Evolutionary conservation across 2,329 filamentous ascomycete species (phyloP).

Genomic region (Fusarium sp.): DNA sequence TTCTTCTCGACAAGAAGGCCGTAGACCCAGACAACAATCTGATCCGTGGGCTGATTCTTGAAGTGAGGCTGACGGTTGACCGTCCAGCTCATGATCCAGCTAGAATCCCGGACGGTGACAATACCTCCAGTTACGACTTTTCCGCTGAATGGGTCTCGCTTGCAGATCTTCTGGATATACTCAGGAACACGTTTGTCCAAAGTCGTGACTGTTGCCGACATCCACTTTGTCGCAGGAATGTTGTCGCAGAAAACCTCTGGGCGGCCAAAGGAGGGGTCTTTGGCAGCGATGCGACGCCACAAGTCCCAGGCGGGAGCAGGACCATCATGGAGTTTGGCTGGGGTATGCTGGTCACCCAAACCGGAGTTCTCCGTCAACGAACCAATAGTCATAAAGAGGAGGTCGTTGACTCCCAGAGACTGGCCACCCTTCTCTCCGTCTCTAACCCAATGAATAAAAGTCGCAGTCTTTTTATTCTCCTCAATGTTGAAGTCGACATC

Average conservation of each 20-base stretch:
- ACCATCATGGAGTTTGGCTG: neutral
- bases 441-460: neutral
- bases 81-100: neutral
- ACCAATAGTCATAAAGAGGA: neutral
- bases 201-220: neutral
- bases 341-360: neutral
- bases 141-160: neutral
- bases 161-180: neutral
- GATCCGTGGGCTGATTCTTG: neutral
- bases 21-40: neutral
- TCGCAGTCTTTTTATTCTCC: neutral
- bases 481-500: neutral
- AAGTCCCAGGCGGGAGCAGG: conserved; percentile 2
- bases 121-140: neutral
- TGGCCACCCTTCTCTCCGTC: neutral
- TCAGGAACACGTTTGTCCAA: neutral
- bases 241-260: neutral
- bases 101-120: neutral
- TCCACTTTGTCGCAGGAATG: neutral
- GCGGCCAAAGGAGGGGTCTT: neutral
- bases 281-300: neutral
- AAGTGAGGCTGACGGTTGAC: conserved; percentile 3
- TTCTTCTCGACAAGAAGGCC: neutral
- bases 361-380: neutral
- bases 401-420: neutral